Evolutionary conservation across 2,329 filamentous ascomycete genomes (phyloP).

Genomic region (Leptosphaerulina australis): DNA sequence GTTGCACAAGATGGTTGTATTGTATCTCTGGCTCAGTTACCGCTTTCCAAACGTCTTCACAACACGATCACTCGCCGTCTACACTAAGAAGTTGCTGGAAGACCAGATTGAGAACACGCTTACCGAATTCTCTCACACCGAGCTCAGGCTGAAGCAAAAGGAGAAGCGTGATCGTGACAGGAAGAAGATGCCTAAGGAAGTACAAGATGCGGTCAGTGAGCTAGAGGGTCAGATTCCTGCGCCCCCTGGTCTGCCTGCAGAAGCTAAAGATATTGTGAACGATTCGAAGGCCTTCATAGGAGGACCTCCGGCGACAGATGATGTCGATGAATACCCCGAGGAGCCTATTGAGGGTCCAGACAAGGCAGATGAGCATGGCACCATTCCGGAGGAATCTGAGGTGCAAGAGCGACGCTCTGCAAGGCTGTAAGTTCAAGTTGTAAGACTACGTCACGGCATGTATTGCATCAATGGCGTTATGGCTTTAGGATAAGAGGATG

Average conservation of each 20-base stretch:
- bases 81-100: constrained; percentile 80
- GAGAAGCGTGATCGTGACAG: constrained; percentile 14
- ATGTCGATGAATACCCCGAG: constrained; percentile 27
- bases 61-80: constrained; percentile 74
- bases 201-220: constrained; percentile 10
- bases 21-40: constrained; percentile 94
- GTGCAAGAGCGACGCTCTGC: not conserved
- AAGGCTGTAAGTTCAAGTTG: not conserved
- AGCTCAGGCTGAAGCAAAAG: constrained; percentile 5
- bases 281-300: constrained; percentile 17
- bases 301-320: constrained; percentile 11
- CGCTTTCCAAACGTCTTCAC: constrained; percentile 81
- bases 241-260: constrained; percentile 18
- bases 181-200: constrained; percentile 9
- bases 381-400: not conserved
- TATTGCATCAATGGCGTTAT: too few relatives aligned
- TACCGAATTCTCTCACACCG: constrained; percentile 59
- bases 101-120: constrained; percentile 71
- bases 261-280: constrained; percentile 24
- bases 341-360: constrained; percentile 15
- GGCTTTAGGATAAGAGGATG: too few relatives aligned
- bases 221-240: constrained; percentile 1
- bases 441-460: too few relatives aligned
- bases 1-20: constrained; percentile 80
- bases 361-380: not conserved